Evolutionary conservation across 2,329 filamentous ascomycete genomes (phyloP), one percentile per base, ranked within the genome.

Genomic region (Diaporthe vaccinii): DNA sequence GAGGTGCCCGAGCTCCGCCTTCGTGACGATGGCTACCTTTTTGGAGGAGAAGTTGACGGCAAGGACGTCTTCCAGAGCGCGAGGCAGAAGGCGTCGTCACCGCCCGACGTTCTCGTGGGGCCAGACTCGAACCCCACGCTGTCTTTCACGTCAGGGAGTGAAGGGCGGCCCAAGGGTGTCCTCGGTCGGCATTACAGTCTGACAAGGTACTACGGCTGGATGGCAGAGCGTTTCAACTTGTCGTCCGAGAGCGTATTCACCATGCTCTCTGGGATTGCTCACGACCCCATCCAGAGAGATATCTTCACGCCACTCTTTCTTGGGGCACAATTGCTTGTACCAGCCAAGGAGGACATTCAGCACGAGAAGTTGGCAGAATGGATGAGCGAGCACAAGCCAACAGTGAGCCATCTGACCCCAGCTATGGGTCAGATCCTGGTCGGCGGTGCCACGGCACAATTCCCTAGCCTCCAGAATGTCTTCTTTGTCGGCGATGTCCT

Each of bases 361-460:
- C 94, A 98, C 82, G 96, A 98, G 84, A 92, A 89, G 79, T 87
- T 98, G 20, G 93, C 93, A 6, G 95, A 98, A 81, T 99, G 97
- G 97, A 95, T 98, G 89, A 88, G 89, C 71, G 90, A 93, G 71
- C 90, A 94, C 81, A 86, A 89, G 73, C 91, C 94, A 3, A 98
- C 93, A 22, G 94, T 95, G 28, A 95, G 93, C 17, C 97, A 98
- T 84, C 86, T 98, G 53, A 99, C 97, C 1, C 97, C 97, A 14
- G 97, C 97, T 74, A 98, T 98, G 96, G 96, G 96, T 73, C 95
- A 98, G 80, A 97, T 98, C 76, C 86, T 98, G 2, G 93, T 96
- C n/a, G 96, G 95, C 58, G 95, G 94, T 78, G 94, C 95, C 34
- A 92, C 87, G 4, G 92, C 94, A 0, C 84, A 94, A 78, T 97